Percentiles rank a stretch among this genome's conserved stretches.
Conservation (phyloP, 2,329 filamentous ascomycete species). For the Beauveria varroae region DNA sequence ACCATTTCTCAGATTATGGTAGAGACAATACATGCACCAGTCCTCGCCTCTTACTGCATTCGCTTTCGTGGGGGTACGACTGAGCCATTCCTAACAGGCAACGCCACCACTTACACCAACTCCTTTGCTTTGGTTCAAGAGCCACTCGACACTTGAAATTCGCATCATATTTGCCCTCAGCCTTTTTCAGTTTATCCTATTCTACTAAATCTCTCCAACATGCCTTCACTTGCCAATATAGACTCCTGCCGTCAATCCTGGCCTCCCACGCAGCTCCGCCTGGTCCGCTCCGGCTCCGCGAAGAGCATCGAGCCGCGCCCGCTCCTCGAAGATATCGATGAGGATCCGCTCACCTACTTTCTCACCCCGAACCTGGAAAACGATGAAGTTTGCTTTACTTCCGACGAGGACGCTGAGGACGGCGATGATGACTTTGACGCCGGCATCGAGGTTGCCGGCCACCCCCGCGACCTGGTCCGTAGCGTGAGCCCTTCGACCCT, state of each 20-base stretch:
- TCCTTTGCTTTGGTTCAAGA: too few species aligned
- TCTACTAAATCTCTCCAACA: conserved; percentile 14
- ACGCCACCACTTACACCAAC: background rate
- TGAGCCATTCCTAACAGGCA: background rate
- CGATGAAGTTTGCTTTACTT: conserved; percentile 17
- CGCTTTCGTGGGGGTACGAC: background rate
- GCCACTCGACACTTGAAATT: too few species aligned
- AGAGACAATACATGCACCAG: background rate
- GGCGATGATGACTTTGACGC: conserved; percentile 48
- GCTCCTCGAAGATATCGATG: conserved; percentile 41
- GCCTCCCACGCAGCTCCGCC: conserved; percentile 43
- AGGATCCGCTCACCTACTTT: conserved; percentile 50
- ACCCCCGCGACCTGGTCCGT: conserved; percentile 39
- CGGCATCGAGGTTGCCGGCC: conserved; percentile 45
- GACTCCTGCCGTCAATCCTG: conserved; percentile 39
- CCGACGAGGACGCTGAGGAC: conserved; percentile 29
- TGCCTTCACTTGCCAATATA: conserved; percentile 28
- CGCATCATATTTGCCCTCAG: too few species aligned
- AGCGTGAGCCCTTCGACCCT: conserved; percentile 51
- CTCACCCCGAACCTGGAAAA: conserved; percentile 33
- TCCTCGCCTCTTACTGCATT: background rate
- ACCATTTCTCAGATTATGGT: background rate
- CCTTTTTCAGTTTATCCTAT: background rate
- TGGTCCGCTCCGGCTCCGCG: conserved; percentile 33
- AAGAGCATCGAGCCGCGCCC: conserved; percentile 31